These are phyloP conservation scores for Candida silvatica DNA, from an alignment of 805 yeast genomes.

Conservation along the genomic window DNA sequence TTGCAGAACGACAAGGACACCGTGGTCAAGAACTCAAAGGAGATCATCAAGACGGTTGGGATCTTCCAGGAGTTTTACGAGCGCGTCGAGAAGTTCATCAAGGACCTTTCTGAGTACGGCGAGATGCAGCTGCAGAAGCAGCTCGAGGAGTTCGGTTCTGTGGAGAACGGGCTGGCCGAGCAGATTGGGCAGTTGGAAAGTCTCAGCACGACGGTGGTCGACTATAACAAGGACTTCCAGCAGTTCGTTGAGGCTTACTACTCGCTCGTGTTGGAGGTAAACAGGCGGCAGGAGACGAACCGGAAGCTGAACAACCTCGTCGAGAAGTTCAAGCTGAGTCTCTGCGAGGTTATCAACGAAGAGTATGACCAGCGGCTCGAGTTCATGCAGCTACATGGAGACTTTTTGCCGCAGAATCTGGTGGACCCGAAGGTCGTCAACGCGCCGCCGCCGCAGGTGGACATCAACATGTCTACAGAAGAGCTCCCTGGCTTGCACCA, in stretches of 20 bases:
- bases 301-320: conserved; percentile 30
- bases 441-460: conserved; percentile 15
- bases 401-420: conserved; percentile 41
- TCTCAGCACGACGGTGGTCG: conserved; percentile 10
- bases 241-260: conserved; percentile 45
- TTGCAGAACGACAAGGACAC: conserved; percentile 29
- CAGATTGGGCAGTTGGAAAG: conserved; percentile 7
- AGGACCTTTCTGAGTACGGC: conserved; percentile 21
- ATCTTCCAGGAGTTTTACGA: conserved; percentile 13
- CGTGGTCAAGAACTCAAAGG: conserved; percentile 21
- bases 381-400: conserved; percentile 41
- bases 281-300: conserved; percentile 38
- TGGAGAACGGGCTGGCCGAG: conserved; percentile 7
- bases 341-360: conserved; percentile 30
- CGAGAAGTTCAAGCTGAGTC: conserved; percentile 30
- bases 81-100: conserved; percentile 12
- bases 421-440: conserved; percentile 16
- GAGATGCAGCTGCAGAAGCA: conserved; percentile 17
- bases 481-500: conserved; percentile 13
- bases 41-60: conserved; percentile 14
- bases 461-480: conserved; percentile 15
- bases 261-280: conserved; percentile 41
- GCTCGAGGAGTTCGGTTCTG: conserved; percentile 11
- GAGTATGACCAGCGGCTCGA: conserved; percentile 34
- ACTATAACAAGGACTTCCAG: conserved; percentile 35